Evolutionary conservation across 805 yeast species (phyloP).

Genomic region (Candida awuae): DNA sequence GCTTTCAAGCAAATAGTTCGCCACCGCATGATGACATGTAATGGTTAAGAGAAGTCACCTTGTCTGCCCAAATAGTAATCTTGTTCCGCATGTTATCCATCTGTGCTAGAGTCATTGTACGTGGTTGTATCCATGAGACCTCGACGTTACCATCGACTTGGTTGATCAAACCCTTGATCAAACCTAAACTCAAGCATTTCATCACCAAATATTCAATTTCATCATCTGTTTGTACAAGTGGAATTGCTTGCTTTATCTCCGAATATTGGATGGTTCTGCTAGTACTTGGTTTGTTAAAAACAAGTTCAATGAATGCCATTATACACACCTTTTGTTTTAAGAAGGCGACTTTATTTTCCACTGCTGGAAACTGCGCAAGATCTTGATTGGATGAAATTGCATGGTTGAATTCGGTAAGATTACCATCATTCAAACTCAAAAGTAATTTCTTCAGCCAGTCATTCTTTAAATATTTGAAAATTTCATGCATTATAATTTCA

Average conservation of each 20-base stretch:
- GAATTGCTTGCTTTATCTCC: constrained; percentile 61
- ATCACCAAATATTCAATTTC: constrained; percentile 87
- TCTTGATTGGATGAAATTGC: constrained; percentile 9
- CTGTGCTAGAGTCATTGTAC: constrained; percentile 79
- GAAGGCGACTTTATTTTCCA: constrained; percentile 53
- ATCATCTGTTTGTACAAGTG: constrained; percentile 50
- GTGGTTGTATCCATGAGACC: constrained; percentile 92
- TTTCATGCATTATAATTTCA: constrained; percentile 85
- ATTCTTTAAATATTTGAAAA: constrained; percentile 42
- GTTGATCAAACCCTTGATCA: constrained; percentile 85
- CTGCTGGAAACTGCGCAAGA: constrained; percentile 19
- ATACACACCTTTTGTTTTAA: constrained; percentile 86
- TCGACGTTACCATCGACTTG: constrained; percentile 73
- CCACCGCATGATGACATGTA: constrained; percentile 56
- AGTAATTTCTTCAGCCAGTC: constrained; percentile 69
- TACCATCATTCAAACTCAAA: constrained; percentile 67
- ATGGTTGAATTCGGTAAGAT: constrained; percentile 57
- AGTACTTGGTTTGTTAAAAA: constrained; percentile 67
- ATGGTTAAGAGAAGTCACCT: constrained; percentile 56
- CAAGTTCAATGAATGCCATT: constrained; percentile 83
- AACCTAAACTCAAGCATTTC: constrained; percentile 79
- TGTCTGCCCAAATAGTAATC: constrained; percentile 68
- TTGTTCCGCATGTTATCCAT: constrained; percentile 67
- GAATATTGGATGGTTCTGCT: constrained; percentile 65
- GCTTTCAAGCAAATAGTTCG: constrained; percentile 46